phyloP scores from a whole-genome alignment of 371 early-diverging fungal genomes.

The Umbelopsis sp. region DNA sequence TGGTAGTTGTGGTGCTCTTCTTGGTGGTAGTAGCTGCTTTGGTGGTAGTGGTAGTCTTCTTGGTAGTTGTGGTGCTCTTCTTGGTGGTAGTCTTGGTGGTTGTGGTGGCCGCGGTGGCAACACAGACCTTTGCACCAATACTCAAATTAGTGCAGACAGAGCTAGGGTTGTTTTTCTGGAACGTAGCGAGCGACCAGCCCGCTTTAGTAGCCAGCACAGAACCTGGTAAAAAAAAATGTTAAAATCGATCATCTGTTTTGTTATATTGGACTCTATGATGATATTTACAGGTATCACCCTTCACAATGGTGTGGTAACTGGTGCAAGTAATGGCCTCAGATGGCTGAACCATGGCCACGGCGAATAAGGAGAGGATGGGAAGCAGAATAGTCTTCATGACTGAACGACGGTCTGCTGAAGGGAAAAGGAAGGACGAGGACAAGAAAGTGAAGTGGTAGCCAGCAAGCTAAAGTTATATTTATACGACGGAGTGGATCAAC shows the following conservation, averaged over 20 bases:
- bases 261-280: background rate
- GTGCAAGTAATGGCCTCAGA: background rate
- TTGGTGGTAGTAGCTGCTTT: constrained; percentile 7
- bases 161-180: background rate
- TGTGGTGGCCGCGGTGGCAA: background rate
- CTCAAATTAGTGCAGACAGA: background rate
- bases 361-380: constrained; percentile 11
- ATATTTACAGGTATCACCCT: background rate
- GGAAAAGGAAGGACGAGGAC: background rate
- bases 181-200: background rate
- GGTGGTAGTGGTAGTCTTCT: background rate
- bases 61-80: background rate
- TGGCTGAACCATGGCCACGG: background rate
- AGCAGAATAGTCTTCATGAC: constrained; percentile 2
- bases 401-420: background rate
- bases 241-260: background rate
- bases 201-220: background rate
- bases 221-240: background rate
- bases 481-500: background rate
- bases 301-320: background rate
- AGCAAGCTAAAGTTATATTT: background rate
- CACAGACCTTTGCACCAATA: background rate
- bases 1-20: background rate
- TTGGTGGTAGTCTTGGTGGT: background rate
- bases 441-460: no score